Evolutionary conservation across 139 green algal species (phyloP), one percentile per base, ranked within the genome.

Genomic region (Nannochloris sp.): DNA sequence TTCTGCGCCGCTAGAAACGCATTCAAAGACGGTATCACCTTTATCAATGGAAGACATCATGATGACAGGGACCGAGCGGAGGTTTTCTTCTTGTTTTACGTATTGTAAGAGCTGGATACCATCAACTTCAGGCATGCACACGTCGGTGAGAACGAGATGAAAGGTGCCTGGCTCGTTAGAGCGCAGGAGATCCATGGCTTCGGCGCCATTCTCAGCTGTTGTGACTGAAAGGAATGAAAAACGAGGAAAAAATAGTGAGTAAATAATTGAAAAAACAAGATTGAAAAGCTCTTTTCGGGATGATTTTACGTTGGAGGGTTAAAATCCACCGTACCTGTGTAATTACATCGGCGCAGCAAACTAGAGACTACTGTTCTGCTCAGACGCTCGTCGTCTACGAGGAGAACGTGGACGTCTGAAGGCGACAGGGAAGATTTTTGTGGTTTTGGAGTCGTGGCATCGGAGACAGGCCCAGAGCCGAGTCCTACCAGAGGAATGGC

Each of bases 21-120:
- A 92, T 58, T 90, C 68, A 42, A 85, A 85, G 59, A 97, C 86
- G 13, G 77, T 90, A n/a, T 89, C 82, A 34, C 81, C 67, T 4
- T 84, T 68, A 67, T 96, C 83, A 48, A 90, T 90, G 15, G 85
- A 80, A 10, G 79, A 90, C 90, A 96, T 96, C 89, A 96, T 93
- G 42, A 96, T 76, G 29, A 96, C 88, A n/a, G 90, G 90, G 23
- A 96, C 71, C 37, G 79, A 71, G 32, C 45, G 47, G 24, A 95
- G 68, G 34, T 63, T 60, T 30, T 80, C 59, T 34, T 90, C 75
- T 7, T 65, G 67, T 12, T 85, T 81, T n/a, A 97, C 75, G 39
- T 79, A 84, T 38, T 73, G 75, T 34, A 96, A 74, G 12, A 96
- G 72, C 60, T 92, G 76, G 4, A 96, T 68, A 25, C 90, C 90